Evolutionary conservation across 768 basidiomycete species (phyloP).

Genomic region (Serendipita sp.): DNA sequence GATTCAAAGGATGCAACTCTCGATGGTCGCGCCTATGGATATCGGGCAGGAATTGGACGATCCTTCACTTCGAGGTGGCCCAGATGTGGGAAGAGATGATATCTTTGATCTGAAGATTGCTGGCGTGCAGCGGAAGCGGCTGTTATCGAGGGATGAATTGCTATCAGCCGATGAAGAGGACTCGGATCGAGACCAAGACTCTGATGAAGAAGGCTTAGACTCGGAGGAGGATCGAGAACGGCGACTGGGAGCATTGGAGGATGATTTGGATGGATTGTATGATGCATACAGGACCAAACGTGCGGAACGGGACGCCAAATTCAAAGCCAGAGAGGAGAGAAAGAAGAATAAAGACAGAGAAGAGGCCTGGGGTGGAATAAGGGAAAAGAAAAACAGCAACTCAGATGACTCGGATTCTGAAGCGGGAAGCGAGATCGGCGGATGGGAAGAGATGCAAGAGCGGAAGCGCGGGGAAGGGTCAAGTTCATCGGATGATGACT

Average conservation of each 20-base stretch:
- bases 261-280: constrained; percentile 79
- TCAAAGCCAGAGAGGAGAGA: constrained; percentile 63
- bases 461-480: constrained; percentile 30
- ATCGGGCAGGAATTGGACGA: constrained; percentile 82
- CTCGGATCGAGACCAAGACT: constrained; percentile 28
- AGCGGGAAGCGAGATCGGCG: constrained; percentile 33
- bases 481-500: constrained; percentile 16
- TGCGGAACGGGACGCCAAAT: constrained; percentile 75
- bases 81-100: constrained; percentile 35
- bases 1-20: constrained; percentile 86
- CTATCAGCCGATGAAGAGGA: constrained; percentile 20
- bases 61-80: constrained; percentile 49
- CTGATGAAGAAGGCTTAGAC: constrained; percentile 29
- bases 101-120: constrained; percentile 69
- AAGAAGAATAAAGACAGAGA: constrained; percentile 56
- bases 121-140: constrained; percentile 21
- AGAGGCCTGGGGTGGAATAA: constrained; percentile 64
- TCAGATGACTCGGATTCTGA: constrained; percentile 24
- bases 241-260: constrained; percentile 51
- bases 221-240: constrained; percentile 49
- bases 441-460: constrained; percentile 52
- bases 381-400: constrained; percentile 22
- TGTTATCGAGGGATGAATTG: constrained; percentile 25
- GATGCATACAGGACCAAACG: constrained; percentile 67
- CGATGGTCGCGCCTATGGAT: constrained; percentile 95